These are phyloP conservation scores for Mortierella sp. DNA, from an alignment of 371 early-diverging fungal genomes.

Conservation along the genomic window DNA sequence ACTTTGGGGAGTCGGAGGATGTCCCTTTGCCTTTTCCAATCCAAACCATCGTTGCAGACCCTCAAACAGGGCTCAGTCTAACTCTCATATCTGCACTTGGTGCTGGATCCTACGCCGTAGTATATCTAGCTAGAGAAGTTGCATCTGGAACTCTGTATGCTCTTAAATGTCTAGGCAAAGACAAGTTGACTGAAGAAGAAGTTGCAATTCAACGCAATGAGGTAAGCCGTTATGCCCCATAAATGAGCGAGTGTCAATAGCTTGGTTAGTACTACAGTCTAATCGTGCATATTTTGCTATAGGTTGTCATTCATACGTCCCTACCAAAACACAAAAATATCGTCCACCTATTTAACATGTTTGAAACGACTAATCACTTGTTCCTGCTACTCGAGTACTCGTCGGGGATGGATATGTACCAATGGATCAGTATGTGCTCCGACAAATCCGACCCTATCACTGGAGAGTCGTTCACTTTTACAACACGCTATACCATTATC, in stretches of 20 bases:
- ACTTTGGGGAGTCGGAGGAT: slow-evolving; percentile 53
- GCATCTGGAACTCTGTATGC: slow-evolving; percentile 66
- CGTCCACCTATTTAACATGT: slow-evolving; percentile 74
- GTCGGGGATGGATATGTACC: slow-evolving; percentile 84
- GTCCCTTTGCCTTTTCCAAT: slow-evolving; percentile 64
- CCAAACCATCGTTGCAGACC: slow-evolving; percentile 64
- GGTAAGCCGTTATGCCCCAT: slow-evolving; percentile 36
- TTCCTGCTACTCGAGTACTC: slow-evolving; percentile 87
- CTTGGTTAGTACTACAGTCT: background rate
- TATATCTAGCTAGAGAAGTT: slow-evolving; percentile 70
- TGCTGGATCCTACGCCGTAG: slow-evolving; percentile 79
- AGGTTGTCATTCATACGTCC: slow-evolving; percentile 70
- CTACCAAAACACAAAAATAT: slow-evolving; percentile 77
- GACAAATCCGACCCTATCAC: slow-evolving; percentile 70
- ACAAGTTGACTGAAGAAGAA: slow-evolving; percentile 66
- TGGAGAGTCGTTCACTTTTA: slow-evolving; percentile 60
- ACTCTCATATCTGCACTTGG: slow-evolving; percentile 72
- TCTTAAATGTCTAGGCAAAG: slow-evolving; percentile 74
- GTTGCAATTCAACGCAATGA: slow-evolving; percentile 70
- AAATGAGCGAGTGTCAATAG: background rate
- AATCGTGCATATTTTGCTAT: slow-evolving; percentile 25
- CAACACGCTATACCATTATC: slow-evolving; percentile 73
- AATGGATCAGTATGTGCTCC: slow-evolving; percentile 71
- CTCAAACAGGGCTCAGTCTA: slow-evolving; percentile 52
- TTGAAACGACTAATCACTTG: slow-evolving; percentile 75